These are phyloP conservation scores for Starmera quercuum DNA, from an alignment of 805 yeast genomes.

Conservation along the genomic window DNA sequence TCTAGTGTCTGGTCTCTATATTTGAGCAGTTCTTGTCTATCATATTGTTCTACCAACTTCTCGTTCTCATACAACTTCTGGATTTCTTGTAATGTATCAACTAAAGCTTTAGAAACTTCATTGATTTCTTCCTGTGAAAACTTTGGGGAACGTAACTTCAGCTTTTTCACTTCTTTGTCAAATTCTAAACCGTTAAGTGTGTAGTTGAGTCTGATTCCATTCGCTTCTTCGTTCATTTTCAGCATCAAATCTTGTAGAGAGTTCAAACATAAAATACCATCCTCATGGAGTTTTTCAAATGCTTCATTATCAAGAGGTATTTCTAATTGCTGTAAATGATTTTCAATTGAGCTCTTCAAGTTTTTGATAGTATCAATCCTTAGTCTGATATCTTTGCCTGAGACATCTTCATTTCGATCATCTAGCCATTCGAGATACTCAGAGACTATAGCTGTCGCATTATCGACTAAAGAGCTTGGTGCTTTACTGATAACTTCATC, in stretches of 20 bases:
- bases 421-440: constrained; percentile 74
- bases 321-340: constrained; percentile 31
- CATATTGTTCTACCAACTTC: constrained; percentile 7
- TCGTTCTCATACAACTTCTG: constrained; percentile 19
- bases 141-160: constrained; percentile 24
- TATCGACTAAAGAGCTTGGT: constrained; percentile 30
- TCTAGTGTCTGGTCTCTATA: constrained; percentile 20
- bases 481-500: constrained; percentile 36
- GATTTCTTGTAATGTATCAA: constrained; percentile 20
- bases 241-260: constrained; percentile 36
- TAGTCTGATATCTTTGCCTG: constrained; percentile 27
- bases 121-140: constrained; percentile 22
- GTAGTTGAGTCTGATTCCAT: constrained; percentile 33
- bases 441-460: constrained; percentile 29
- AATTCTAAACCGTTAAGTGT: constrained; percentile 41
- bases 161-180: constrained; percentile 40
- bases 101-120: constrained; percentile 15
- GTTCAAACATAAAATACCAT: constrained; percentile 33
- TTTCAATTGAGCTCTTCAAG: constrained; percentile 25
- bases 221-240: constrained; percentile 37
- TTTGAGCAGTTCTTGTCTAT: constrained; percentile 25
- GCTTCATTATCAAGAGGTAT: constrained; percentile 41
- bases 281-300: constrained; percentile 34
- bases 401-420: constrained; percentile 51
- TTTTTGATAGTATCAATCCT: constrained; percentile 20